Conservation (phyloP, 495 filamentous ascomycete genomes). For the Sordaria brevicollis region DNA sequence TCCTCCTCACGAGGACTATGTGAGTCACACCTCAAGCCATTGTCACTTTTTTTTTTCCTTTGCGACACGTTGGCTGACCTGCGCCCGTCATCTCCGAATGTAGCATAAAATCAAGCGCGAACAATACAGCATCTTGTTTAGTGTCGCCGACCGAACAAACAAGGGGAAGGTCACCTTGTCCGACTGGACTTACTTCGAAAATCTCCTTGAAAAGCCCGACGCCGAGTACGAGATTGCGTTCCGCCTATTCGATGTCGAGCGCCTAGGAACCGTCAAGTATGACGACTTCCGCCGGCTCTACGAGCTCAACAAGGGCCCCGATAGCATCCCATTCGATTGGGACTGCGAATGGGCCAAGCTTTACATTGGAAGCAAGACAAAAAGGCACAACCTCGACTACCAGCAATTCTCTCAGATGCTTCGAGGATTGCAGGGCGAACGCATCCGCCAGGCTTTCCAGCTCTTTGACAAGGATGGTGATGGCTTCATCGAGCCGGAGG, state of each 20-base stretch:
- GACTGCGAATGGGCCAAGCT: slow-evolving; percentile 93
- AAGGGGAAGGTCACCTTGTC: slow-evolving; percentile 61
- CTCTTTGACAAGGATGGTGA: slow-evolving; percentile 85
- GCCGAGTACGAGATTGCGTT: slow-evolving; percentile 99
- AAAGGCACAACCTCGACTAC: slow-evolving; percentile 84
- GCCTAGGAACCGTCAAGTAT: slow-evolving; percentile 74
- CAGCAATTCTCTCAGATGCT: slow-evolving; percentile 98
- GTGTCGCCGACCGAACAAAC: slow-evolving; percentile 69
- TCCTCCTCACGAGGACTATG: slow-evolving; percentile 80
- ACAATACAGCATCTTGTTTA: slow-evolving; percentile 88
- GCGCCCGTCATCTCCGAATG: neutral
- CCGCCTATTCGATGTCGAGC: slow-evolving; percentile 81
- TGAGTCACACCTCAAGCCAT: slow-evolving; percentile 36
- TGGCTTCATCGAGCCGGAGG: slow-evolving; percentile 92
- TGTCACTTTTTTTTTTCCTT: slow-evolving; percentile 6
- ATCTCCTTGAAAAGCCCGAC: slow-evolving; percentile 85
- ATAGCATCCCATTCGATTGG: slow-evolving; percentile 92
- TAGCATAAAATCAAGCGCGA: slow-evolving; percentile 96
- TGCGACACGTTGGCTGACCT: slow-evolving; percentile 14
- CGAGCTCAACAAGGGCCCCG: slow-evolving; percentile 66
- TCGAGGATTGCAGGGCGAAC: slow-evolving; percentile 87
- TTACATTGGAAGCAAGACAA: slow-evolving; percentile 77
- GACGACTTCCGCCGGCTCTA: slow-evolving; percentile 75
- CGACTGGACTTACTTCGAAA: slow-evolving; percentile 90
- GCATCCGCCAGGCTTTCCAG: slow-evolving; percentile 90